Evolutionary conservation across 2,329 filamentous ascomycete species (phyloP), one percentile per base, ranked within the genome.

Genomic region (Neonectria neomacrospora): DNA sequence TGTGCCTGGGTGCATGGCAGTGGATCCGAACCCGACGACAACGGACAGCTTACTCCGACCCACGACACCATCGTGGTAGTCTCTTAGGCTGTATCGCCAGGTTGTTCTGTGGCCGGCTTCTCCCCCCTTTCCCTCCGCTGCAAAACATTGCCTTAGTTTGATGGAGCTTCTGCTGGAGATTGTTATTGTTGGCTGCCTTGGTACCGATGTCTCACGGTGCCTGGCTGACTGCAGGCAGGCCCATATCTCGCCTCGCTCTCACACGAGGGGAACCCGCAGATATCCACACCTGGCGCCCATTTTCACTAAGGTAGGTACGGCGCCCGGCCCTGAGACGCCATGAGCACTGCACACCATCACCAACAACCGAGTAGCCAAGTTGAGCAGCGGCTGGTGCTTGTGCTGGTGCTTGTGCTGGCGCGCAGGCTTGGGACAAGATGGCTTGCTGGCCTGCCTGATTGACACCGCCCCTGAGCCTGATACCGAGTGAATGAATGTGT

Each of bases 381-480:
- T n/a, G n/a, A n/a, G 23, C 23, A 3, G 23, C 3, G 3, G 23
- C 23, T 26, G 23, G 23, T 26, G 23, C 23, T 26, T 26, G 30
- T 32, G 44, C 44, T 47, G 23, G 23, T 16, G 45, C 26, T 26
- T 26, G 30, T 32, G 44, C 44, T 47, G 23, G 23, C 26, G 45
- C 26, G n/a, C n/a, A n/a, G n/a, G 45, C 45, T 48, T 30, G 45
- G 23, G 45, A 14, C 41, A 14, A 44, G 18, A 23, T 44, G 18
- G 22, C 42, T 26, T 45, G 20, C 11, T 47, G 14, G 22, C 42
- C 28, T 47, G 22, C 42, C 8, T 30, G 23, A 53, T 60, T 64
- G 65, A 54, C 42, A 37, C 67, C 7, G 64, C 58, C 63, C 66
- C 67, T 67, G 66, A 67, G 67, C 26, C 60, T 72, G 54, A 66